A percentile compares a stretch with the other conserved stretches of the same genome.
These are phyloP conservation scores for Aphanomyces astaci DNA, from an alignment of 352 stramenopile genomes.

Conservation along the genomic window DNA sequence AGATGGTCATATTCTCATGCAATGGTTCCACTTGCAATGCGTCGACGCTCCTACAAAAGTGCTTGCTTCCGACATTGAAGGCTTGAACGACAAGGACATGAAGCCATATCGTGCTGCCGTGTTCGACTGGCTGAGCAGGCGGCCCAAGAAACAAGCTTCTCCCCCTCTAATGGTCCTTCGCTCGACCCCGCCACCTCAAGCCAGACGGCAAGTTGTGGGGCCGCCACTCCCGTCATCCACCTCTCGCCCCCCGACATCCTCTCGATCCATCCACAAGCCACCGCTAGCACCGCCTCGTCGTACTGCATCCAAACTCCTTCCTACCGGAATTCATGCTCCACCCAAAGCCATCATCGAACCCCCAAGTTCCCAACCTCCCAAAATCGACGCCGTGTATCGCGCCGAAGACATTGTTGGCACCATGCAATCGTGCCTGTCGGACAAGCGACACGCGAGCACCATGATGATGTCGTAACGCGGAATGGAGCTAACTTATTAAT, in stretches of 20 bases:
- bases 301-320: not conserved
- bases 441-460: not conserved
- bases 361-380: not conserved
- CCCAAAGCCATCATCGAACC: not conserved
- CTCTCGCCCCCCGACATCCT: no score
- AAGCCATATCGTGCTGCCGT: conserved; percentile 16
- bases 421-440: not conserved
- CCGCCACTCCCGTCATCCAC: no score
- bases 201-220: no score
- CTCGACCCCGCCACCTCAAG: no score
- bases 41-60: not conserved
- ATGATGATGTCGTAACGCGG: conserved; percentile 4
- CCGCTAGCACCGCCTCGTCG: not conserved
- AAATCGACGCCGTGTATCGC: not conserved
- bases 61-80: conserved; percentile 13
- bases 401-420: not conserved
- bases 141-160: not conserved
- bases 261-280: not conserved
- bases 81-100: not conserved
- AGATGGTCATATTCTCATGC: conserved; percentile 14
- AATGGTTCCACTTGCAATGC: conserved; percentile 13
- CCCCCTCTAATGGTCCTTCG: no score
- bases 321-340: not conserved
- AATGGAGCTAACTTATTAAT: not conserved
- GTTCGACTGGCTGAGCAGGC: conserved; percentile 16